phyloP scores from a whole-genome alignment of 1,284 basidiomycete species.

The Cryptococcus sp. region DNA sequence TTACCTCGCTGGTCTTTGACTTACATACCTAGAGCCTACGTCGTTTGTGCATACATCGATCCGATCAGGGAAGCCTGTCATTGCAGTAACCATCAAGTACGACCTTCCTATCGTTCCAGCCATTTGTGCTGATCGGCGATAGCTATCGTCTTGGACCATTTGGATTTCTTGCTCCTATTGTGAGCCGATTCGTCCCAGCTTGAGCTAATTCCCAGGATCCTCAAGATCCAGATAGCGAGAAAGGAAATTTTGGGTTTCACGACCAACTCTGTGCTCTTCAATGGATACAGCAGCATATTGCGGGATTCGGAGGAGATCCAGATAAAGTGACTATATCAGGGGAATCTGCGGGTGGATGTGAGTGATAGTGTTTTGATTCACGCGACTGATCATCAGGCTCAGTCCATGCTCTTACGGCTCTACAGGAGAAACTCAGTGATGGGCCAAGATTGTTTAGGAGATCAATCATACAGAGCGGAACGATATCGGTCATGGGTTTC shows the following conservation, averaged over 20 bases:
- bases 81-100: conserved; percentile 8
- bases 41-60: conserved; percentile 1
- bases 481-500: conserved; percentile 10
- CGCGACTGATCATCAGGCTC: conserved; percentile 1
- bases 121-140: background rate
- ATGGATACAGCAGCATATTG: conserved; percentile 53
- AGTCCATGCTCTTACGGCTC: conserved; percentile 2
- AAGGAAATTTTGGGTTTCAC: conserved; percentile 50
- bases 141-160: conserved; percentile 12
- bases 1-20: background rate
- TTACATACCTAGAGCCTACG: conserved; percentile 2
- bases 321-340: conserved; percentile 34
- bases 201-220: background rate
- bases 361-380: background rate
- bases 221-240: background rate
- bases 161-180: conserved; percentile 8
- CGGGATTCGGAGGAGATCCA: conserved; percentile 47
- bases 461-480: conserved; percentile 12
- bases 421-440: conserved; percentile 2
- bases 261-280: conserved; percentile 53
- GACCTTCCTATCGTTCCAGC: background rate
- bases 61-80: background rate
- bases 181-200: background rate
- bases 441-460: conserved; percentile 1
- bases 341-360: conserved; percentile 29